Evolutionary conservation across 768 basidiomycete species (phyloP), one percentile per base, ranked within the genome.

Genomic region (Leccinellum luteum): DNA sequence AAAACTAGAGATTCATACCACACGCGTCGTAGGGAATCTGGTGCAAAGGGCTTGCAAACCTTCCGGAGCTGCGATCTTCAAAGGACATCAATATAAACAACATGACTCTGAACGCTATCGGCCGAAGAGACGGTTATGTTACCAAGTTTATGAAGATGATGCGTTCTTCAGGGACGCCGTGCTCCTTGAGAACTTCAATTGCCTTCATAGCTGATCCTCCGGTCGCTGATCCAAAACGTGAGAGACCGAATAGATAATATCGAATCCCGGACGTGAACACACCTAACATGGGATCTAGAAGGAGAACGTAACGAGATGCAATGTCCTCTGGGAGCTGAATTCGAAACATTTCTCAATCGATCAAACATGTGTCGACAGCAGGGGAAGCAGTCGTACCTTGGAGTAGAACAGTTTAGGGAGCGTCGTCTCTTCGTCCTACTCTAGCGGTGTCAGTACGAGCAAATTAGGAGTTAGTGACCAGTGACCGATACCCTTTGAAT

Each of bases 121-220:
- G 35, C 35, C 0, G 17, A 31, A 32, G 0, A 19, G 56, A 25
- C 25, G 27, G 38, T n/a, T 4, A n/a, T 44, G n/a, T 41, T 64
- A 93, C 94, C 69, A 98, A 74, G 69, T 98, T 96, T 58, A 97
- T 84, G 74, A 98, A 97, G 62, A 97, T 90, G 59, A 98, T 96
- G 55, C 93, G 84, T 57, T 97, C 94, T 73, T 97, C 93, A 15
- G 91, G 88, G 30, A 99, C 97, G 19, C 92, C 92, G 66, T 93
- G 87, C 48, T 93, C 90, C 73, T 89, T 85, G 13, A 98, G 79
- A 4, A 98, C 90, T 70, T 98, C 96, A 52, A 98, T 90, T 0
- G 97, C 97, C 70, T 98, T 98, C 74, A 95, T 94, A 8, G 95
- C 96, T 5, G 95, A 98, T 47, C 97, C 97, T 25, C 97, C 97